phyloP scores from a whole-genome alignment of 2,329 filamentous ascomycete genomes.

The Fusarium sp. region DNA sequence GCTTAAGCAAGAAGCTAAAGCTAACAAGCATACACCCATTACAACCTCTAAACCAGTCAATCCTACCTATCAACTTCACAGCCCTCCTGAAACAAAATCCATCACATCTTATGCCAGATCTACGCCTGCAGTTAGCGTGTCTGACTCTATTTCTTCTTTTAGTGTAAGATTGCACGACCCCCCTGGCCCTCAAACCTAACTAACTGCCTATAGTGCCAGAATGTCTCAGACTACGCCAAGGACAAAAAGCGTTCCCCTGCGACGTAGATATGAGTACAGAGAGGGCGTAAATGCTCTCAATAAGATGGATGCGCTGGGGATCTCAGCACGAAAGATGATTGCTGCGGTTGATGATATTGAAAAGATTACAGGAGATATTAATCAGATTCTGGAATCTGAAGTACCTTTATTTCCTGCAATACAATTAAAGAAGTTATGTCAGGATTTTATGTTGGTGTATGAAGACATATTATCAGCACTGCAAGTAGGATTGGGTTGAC shows the following conservation, averaged over 20 bases:
- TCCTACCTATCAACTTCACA: neutral
- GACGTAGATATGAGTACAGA: neutral
- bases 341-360: neutral
- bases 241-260: accelerated
- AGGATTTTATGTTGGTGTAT: neutral
- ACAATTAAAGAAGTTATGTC: neutral
- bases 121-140: neutral
- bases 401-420: neutral
- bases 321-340: neutral
- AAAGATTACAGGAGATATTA: neutral
- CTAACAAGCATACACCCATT: neutral
- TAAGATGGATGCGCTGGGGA: neutral
- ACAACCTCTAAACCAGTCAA: neutral
- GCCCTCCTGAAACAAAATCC: neutral
- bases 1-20: neutral
- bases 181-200: neutral
- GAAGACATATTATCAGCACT: neutral
- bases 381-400: neutral
- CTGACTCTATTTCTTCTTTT: neutral
- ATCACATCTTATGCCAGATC: neutral
- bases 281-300: neutral
- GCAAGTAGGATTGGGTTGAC: neutral
- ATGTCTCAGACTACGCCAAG: neutral
- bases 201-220: neutral
- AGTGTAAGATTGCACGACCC: neutral